Evolutionary conservation across 257 asterid genomes (phyloP).

Genomic region (Coffea eugenioides): DNA sequence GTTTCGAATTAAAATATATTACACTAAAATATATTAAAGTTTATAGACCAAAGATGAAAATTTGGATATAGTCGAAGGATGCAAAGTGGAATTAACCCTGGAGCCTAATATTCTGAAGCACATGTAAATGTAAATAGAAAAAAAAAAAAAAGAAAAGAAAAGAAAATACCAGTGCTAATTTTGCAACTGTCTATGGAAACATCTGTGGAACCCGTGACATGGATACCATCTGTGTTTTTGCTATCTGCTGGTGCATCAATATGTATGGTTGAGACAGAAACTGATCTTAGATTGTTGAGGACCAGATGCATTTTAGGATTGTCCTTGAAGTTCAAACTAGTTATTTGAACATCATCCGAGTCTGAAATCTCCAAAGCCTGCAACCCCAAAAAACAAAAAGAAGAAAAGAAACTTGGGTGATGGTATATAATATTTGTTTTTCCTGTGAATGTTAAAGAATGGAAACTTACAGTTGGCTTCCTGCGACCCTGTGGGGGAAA

Average conservation of each 20-base stretch:
- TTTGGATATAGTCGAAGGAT: too few species aligned
- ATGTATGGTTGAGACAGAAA: slow-evolving; percentile 23
- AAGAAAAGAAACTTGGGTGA: too few species aligned
- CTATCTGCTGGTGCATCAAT: slow-evolving; percentile 30
- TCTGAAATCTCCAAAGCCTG: slow-evolving; percentile 12
- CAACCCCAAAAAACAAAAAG: too few species aligned
- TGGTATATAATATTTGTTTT: too few species aligned
- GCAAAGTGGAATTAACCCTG: too few species aligned
- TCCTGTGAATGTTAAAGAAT: too few species aligned
- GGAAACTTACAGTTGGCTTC: not conserved
- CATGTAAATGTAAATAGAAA: too few species aligned
- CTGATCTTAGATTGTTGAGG: not conserved
- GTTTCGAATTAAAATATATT: too few species aligned
- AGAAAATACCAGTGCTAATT: slow-evolving; percentile 36
- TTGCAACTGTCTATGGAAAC: slow-evolving; percentile 18
- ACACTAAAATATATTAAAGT: too few species aligned
- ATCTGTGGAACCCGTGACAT: slow-evolving; percentile 24
- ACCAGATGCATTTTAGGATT: slow-evolving; percentile 36
- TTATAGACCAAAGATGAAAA: too few species aligned
- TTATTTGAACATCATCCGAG: not conserved
- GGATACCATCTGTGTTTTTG: slow-evolving; percentile 52
- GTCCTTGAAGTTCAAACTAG: slow-evolving; percentile 17
- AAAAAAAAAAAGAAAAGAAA: too few species aligned
- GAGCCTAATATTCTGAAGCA: too few species aligned
- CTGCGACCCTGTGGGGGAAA: not conserved